Evolutionary conservation across 805 yeast genomes (phyloP), one percentile per base, ranked within the genome.

Genomic region (Candida xiaguanensis): DNA sequence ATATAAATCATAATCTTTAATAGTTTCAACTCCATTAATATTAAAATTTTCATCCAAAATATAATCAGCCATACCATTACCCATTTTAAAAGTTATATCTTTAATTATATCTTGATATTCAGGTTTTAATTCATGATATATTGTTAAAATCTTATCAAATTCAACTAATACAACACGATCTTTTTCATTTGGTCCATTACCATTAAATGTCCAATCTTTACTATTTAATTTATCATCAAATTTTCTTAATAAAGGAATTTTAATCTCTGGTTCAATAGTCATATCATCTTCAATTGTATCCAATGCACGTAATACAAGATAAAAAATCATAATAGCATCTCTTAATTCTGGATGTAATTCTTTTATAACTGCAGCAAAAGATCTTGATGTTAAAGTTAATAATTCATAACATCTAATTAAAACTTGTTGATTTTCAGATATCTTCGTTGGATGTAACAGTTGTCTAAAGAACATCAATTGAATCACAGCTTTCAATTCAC

Each of bases 241-340:
- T 2, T 58, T 48, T 43, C 91, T 73, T 49, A 93, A 72, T 36
- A 89, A 58, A 2, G 93, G 89, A 18, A 89, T 65, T 64, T 93
- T 93, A 43, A 78, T 51, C 15, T 72, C 69, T 4, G 85, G 80
- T 45, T 78, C 82, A 42, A 93, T 66, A 7, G 93, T 76, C 95
- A 89, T 89, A 60, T 93, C 98, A 61, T 93, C 99, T 61, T 93
- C 99, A 40, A 93, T 75, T 1, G 99, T 93, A 57, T 93, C 99
- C 52, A 93, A 75, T 2, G 95, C 99, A 44, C 99, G 76, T 47
- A 93, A 67, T 16, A 89, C 74, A 40, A 93, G 63, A 61, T 93
- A 93, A 63, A 93, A 93, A 5, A 93, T 43, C 89, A 80, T 81
- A 45, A 87, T 75, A 1, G 84, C 85, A 47, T 80, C 80, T 48